A percentile compares a stretch with the other conserved stretches of the same genome.
These are phyloP conservation scores for Arthrobotrys megalospora DNA, from an alignment of 2,329 filamentous ascomycete genomes.

Conservation along the genomic window DNA sequence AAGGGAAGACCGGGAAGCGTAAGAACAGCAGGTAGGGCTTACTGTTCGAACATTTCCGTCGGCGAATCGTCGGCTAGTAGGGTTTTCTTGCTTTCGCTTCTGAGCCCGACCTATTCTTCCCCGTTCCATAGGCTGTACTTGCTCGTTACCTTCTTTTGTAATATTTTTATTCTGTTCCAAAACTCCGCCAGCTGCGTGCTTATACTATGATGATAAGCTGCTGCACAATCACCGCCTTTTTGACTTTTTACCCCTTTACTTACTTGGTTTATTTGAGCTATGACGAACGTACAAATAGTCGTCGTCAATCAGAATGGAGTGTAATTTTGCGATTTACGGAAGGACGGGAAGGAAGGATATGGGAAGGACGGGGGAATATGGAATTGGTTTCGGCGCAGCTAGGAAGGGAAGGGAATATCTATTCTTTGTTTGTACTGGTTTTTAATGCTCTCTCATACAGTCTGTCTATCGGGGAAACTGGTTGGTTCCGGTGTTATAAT, in stretches of 20 bases:
- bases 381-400: conserved; percentile 42
- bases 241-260: conserved; percentile 21
- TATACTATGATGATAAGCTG: conserved; percentile 16
- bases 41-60: conserved; percentile 40
- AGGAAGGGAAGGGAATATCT: conserved; percentile 44
- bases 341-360: conserved; percentile 32
- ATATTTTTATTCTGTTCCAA: conserved; percentile 22
- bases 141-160: conserved; percentile 21
- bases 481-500: conserved; percentile 47
- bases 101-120: conserved; percentile 21
- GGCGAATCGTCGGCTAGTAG: conserved; percentile 32
- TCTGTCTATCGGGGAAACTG: conserved; percentile 48
- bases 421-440: conserved; percentile 57
- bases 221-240: conserved; percentile 6
- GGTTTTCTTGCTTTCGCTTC: conserved; percentile 14
- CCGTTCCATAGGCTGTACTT: conserved; percentile 21
- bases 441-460: conserved; percentile 35
- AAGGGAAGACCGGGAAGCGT: conserved; percentile 54
- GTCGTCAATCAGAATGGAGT: conserved; percentile 43
- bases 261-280: conserved; percentile 51
- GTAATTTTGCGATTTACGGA: conserved; percentile 54
- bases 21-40: conserved; percentile 61
- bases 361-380: conserved; percentile 24
- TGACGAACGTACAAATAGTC: conserved; percentile 22
- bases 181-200: not conserved